phyloP scores from a whole-genome alignment of 352 stramenopile genomes.

The Globisporangium cylindrosporum region DNA sequence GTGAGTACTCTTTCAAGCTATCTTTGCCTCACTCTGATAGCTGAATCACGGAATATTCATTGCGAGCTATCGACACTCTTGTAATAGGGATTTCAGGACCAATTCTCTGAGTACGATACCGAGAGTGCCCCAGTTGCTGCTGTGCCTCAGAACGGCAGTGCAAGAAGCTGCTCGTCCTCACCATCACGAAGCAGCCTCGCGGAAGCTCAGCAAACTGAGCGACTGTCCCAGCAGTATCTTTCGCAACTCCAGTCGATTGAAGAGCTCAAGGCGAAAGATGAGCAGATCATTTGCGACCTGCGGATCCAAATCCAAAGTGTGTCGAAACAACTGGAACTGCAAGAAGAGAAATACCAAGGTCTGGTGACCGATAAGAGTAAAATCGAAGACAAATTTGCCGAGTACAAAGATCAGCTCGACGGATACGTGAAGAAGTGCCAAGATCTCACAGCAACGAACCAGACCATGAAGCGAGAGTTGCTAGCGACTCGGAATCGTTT shows the following conservation, averaged over 20 bases:
- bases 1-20: constrained; percentile 8
- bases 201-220: constrained; percentile 10
- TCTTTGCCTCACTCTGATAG: background rate
- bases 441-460: constrained; percentile 22
- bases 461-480: constrained; percentile 37
- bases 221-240: constrained; percentile 7
- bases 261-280: constrained; percentile 29
- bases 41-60: background rate
- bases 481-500: constrained; percentile 16
- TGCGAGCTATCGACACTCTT: background rate
- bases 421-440: constrained; percentile 27
- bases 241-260: constrained; percentile 31
- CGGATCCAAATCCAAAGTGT: constrained; percentile 14
- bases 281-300: constrained; percentile 21
- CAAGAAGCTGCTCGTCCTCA: constrained; percentile 5
- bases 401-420: constrained; percentile 24
- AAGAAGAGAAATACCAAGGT: constrained; percentile 25
- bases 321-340: constrained; percentile 16
- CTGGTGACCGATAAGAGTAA: constrained; percentile 20
- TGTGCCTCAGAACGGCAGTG: background rate
- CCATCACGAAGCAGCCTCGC: background rate
- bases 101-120: constrained; percentile 15
- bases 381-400: constrained; percentile 21
- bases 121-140: constrained; percentile 1
- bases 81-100: background rate